phyloP scores from a whole-genome alignment of 1,139 yeast genomes.

The Torulaspora globosa region DNA sequence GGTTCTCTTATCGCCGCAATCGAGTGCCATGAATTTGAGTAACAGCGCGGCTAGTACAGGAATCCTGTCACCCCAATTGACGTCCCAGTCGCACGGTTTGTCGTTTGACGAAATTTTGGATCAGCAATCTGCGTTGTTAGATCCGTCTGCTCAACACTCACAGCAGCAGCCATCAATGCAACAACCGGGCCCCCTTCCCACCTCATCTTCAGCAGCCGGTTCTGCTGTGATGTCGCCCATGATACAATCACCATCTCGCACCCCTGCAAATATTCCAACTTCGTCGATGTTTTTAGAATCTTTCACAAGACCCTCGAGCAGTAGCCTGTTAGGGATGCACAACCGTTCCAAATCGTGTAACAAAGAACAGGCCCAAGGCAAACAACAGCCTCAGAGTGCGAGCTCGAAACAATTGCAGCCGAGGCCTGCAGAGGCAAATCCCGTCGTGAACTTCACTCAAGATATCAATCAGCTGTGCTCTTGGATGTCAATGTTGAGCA shows the following conservation, averaged over 20 bases:
- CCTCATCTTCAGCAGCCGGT: slow-evolving; percentile 23
- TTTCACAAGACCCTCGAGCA: slow-evolving; percentile 14
- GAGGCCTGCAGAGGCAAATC: slow-evolving; percentile 20
- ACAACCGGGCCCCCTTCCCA: slow-evolving; percentile 6
- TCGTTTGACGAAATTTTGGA: slow-evolving; percentile 27
- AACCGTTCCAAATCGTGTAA: slow-evolving; percentile 7
- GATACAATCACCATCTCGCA: slow-evolving; percentile 18
- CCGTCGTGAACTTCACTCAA: slow-evolving; percentile 40
- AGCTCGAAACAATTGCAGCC: slow-evolving; percentile 10
- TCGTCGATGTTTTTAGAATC: slow-evolving; percentile 24
- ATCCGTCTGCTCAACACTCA: slow-evolving; percentile 5
- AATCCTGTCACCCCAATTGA: slow-evolving; percentile 16
- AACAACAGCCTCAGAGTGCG: slow-evolving; percentile 25
- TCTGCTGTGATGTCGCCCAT: slow-evolving; percentile 29
- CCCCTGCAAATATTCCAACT: slow-evolving; percentile 15
- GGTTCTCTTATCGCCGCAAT: slow-evolving; percentile 37
- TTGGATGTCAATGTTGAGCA: slow-evolving; percentile 57
- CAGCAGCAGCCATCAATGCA: slow-evolving; percentile 7
- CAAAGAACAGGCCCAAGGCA: slow-evolving; percentile 30
- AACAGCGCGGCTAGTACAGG: slow-evolving; percentile 13
- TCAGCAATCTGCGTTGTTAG: slow-evolving; percentile 22
- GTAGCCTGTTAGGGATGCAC: slow-evolving; percentile 12
- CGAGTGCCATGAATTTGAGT: slow-evolving; percentile 24
- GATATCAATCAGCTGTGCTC: slow-evolving; percentile 51
- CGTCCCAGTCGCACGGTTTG: slow-evolving; percentile 21